These are phyloP conservation scores for Coemansia interrupta DNA, from an alignment of 192 early-diverging fungal species.

Conservation along the genomic window DNA sequence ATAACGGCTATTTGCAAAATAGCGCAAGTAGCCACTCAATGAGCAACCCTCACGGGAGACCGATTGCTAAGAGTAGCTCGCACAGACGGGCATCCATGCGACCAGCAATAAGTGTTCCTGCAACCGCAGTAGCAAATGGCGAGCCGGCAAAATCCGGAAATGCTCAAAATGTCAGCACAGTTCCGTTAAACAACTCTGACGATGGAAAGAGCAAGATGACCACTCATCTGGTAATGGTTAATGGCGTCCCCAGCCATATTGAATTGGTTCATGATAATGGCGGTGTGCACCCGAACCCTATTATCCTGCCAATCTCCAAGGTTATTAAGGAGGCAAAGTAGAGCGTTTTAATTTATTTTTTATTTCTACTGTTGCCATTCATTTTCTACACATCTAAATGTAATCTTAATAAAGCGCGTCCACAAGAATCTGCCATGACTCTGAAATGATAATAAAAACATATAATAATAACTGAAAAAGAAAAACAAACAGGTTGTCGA, in stretches of 20 bases:
- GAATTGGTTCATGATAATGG: conserved; percentile 32
- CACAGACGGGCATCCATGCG: not conserved
- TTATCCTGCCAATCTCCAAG: conserved; percentile 35
- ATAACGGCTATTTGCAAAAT: not conserved
- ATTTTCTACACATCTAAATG: not conserved
- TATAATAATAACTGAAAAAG: not conserved
- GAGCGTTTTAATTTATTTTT: not conserved
- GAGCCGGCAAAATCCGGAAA: not conserved
- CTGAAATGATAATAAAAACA: not conserved
- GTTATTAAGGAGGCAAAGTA: conserved; percentile 13
- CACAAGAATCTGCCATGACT: not conserved
- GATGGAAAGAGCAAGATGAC: conserved; percentile 17
- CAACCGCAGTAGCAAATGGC: not conserved
- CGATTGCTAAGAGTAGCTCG: not conserved
- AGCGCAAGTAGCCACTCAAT: not conserved
- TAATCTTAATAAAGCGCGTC: not conserved
- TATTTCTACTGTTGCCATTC: not conserved
- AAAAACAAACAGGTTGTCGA: not conserved
- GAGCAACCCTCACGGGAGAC: not conserved
- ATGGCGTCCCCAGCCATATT: conserved; percentile 31
- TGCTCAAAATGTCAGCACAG: not conserved
- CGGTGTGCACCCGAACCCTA: conserved; percentile 29
- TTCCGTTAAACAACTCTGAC: not conserved
- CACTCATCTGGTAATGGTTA: conserved; percentile 31
- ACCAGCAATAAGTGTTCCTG: not conserved